A percentile compares a stretch with the other conserved stretches of the same genome.
These are phyloP conservation scores for Candida insectalens DNA, from an alignment of 805 yeast species.

Conservation along the genomic window DNA sequence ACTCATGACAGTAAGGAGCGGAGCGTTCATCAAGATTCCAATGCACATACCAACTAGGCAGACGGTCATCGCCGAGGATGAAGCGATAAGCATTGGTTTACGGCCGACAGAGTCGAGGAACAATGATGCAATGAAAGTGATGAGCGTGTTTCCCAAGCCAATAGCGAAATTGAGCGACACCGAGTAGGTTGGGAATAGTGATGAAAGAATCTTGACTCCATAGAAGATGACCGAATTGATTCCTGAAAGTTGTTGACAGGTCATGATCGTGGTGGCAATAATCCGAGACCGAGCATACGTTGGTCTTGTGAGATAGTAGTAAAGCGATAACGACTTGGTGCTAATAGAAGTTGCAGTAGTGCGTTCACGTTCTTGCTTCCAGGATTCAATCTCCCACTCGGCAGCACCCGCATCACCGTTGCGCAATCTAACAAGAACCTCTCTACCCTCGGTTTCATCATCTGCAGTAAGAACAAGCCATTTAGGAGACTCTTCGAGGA, in stretches of 20 bases:
- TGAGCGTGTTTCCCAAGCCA: constrained; percentile 62
- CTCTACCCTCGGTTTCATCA: constrained; percentile 25
- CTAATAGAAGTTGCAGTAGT: constrained; percentile 15
- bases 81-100: constrained; percentile 55
- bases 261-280: constrained; percentile 62
- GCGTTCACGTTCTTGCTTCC: constrained; percentile 21
- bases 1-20: constrained; percentile 47
- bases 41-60: constrained; percentile 54
- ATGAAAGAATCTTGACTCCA: constrained; percentile 78
- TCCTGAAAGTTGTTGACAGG: constrained; percentile 88
- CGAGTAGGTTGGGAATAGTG: constrained; percentile 63
- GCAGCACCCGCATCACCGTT: constrained; percentile 8
- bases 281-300: constrained; percentile 48
- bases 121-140: constrained; percentile 67
- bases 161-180: constrained; percentile 66
- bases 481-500: constrained; percentile 70
- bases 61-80: constrained; percentile 61
- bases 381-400: constrained; percentile 18
- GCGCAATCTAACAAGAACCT: constrained; percentile 29
- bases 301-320: constrained; percentile 39
- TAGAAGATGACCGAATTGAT: constrained; percentile 88
- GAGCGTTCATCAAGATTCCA: constrained; percentile 44
- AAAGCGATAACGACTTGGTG: constrained; percentile 18
- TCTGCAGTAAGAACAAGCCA: constrained; percentile 49
- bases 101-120: constrained; percentile 72